These are phyloP conservation scores for Endoconidiophora laricicola DNA, from an alignment of 2,329 filamentous ascomycete genomes.

Conservation along the genomic window DNA sequence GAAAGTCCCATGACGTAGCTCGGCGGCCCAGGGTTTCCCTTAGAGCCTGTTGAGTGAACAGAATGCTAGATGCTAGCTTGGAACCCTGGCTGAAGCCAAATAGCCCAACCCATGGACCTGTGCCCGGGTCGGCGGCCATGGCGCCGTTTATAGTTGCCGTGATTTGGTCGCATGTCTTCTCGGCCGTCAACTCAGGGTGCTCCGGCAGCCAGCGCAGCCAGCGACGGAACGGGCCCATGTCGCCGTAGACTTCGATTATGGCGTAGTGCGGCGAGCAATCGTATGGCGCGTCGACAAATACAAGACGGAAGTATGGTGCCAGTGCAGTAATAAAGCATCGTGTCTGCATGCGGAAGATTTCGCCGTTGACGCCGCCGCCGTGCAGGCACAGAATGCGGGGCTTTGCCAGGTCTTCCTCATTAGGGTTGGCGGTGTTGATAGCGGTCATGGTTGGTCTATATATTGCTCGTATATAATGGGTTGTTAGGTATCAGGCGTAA, in stretches of 20 bases:
- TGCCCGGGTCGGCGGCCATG: constrained; percentile 37
- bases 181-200: constrained; percentile 35
- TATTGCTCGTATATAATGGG: too few relatives aligned
- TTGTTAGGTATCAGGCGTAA: too few relatives aligned
- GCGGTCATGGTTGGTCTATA: too few relatives aligned
- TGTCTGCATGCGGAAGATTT: constrained; percentile 52
- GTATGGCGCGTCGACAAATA: constrained; percentile 57
- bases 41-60: constrained; percentile 44
- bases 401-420: constrained; percentile 16
- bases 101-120: constrained; percentile 41
- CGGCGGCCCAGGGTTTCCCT: constrained; percentile 20
- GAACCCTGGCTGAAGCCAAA: constrained; percentile 53
- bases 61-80: constrained; percentile 41
- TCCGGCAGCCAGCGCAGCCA: constrained; percentile 46
- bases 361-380: constrained; percentile 57
- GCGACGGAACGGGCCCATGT: constrained; percentile 46
- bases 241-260: constrained; percentile 47
- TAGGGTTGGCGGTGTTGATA: background rate
- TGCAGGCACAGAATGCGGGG: constrained; percentile 69
- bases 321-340: constrained; percentile 36
- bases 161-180: constrained; percentile 24
- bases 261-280: constrained; percentile 43
- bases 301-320: constrained; percentile 44
- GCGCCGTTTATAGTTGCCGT: constrained; percentile 24
- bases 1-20: constrained; percentile 26